Base-by-base conservation (phyloP, 176 grass and related monocot genomes). In the Lolium perenne region DNA sequence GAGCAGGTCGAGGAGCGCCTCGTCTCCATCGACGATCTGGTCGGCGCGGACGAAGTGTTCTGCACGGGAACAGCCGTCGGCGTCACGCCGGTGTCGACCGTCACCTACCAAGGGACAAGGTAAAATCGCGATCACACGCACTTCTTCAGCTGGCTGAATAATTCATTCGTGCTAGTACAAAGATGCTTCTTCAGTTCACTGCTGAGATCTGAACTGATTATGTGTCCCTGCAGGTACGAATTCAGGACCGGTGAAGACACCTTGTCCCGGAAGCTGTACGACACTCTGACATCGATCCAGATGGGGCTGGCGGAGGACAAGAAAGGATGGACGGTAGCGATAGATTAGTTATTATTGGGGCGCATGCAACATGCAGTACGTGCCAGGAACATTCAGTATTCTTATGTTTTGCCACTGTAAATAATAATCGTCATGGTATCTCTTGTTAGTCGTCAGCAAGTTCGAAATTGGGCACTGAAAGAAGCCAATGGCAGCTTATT, bases 61-160 rank as follows among this genome's bases (percentile, higher is more conserved):
- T 95, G 96, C 86, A 98, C 96, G 12, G 96, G 96, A 78, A 98
- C 96, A 18, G 96, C 96, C 3, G 93, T 98, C 8, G 96, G 94
- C 45, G 84, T 95, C 83, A 86, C 96, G 3, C 88, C 96, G 7
- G 96, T 94, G 67, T 84, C 79, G 5, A 91, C 84, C 8, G 49
- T 98, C 29, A 92, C 91, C 26, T 86, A 94, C 77, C 60, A 88
- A 65, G 96, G 90, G 22, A 49, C 88, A 16, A 94, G 88, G 96
- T 98, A 86, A 49, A 64, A 62, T 62, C 6, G 8, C 32, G 1
- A 48, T 13, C 17, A 20, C 18, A 13, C 26, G 10, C 78, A 40
- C 1, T 0, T 71, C 9, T 1, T 10, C 57, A 0, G 5, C 69
- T 25, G 2, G 1, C 21, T 4, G 5, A 23, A 18, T 1, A 83